A percentile compares a stretch with the other conserved stretches of the same genome.
Conservation (phyloP, 208 protist genomes). For the Phytomonas sp. region DNA sequence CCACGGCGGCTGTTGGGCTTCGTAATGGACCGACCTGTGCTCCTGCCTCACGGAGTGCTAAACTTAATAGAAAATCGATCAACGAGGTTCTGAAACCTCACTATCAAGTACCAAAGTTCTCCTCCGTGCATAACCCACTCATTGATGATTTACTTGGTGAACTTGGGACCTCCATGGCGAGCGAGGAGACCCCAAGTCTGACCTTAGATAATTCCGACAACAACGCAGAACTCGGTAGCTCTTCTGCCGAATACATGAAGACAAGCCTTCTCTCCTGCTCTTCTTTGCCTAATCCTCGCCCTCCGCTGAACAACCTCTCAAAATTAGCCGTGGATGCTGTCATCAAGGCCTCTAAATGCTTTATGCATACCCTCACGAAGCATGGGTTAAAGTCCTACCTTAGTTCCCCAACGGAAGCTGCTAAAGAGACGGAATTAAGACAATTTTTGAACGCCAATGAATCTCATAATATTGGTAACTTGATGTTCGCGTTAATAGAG, state of each 20-base stretch:
- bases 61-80: too few species aligned
- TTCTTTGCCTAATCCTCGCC: not conserved
- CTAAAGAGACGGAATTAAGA: slow-evolving; percentile 17
- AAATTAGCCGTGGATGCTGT: slow-evolving; percentile 24
- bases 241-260: not conserved
- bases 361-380: slow-evolving; percentile 42
- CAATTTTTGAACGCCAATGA: slow-evolving; percentile 16
- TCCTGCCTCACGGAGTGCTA: too few species aligned
- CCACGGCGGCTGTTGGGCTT: too few species aligned
- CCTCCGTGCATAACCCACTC: slow-evolving; percentile 21
- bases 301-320: not conserved
- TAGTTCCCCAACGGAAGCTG: not conserved
- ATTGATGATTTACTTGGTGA: slow-evolving; percentile 19
- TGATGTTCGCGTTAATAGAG: slow-evolving; percentile 36
- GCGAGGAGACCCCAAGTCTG: not conserved
- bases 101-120: too few species aligned
- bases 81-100: too few species aligned
- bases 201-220: slow-evolving; percentile 1
- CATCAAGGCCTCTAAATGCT: slow-evolving; percentile 25
- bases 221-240: not conserved
- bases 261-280: too few species aligned
- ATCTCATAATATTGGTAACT: slow-evolving; percentile 18
- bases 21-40: too few species aligned
- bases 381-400: slow-evolving; percentile 38
- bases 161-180: not conserved